phyloP scores from a whole-genome alignment of 495 filamentous ascomycete species.

The Daldinia grandis region DNA sequence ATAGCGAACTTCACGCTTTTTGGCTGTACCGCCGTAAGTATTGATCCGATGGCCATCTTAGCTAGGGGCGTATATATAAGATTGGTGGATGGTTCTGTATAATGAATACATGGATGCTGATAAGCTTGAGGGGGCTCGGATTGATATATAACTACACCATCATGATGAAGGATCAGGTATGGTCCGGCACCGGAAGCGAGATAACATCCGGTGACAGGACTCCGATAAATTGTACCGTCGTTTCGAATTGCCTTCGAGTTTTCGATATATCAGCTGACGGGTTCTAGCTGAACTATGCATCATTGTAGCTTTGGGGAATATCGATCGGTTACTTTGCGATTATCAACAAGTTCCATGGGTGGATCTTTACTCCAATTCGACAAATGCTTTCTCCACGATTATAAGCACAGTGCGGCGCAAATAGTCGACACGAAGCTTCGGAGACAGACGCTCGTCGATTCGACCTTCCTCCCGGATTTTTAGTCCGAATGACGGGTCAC shows the following conservation, averaged over 20 bases:
- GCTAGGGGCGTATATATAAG: conserved; percentile 4
- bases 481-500: conserved; percentile 19
- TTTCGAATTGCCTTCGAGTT: conserved; percentile 29
- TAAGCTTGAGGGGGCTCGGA: conserved; percentile 22
- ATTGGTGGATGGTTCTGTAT: background rate
- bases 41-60: conserved; percentile 34
- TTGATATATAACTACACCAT: conserved; percentile 24
- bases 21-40: conserved; percentile 16
- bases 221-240: conserved; percentile 17
- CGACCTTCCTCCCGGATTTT: conserved; percentile 30
- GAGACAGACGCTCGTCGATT: conserved; percentile 33
- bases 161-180: conserved; percentile 15
- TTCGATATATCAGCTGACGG: conserved; percentile 20
- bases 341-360: background rate
- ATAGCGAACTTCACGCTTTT: conserved; percentile 39
- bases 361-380: background rate
- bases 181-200: conserved; percentile 35
- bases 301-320: background rate
- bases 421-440: conserved; percentile 12
- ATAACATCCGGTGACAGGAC: conserved; percentile 18
- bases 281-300: conserved; percentile 2
- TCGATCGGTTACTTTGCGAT: conserved; percentile 12
- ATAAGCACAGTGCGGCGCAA: conserved; percentile 19
- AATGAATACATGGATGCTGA: conserved; percentile 20
- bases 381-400: background rate